These are phyloP conservation scores for Calonectria naviculata DNA, from an alignment of 2,329 filamentous ascomycete genomes.

Conservation along the genomic window DNA sequence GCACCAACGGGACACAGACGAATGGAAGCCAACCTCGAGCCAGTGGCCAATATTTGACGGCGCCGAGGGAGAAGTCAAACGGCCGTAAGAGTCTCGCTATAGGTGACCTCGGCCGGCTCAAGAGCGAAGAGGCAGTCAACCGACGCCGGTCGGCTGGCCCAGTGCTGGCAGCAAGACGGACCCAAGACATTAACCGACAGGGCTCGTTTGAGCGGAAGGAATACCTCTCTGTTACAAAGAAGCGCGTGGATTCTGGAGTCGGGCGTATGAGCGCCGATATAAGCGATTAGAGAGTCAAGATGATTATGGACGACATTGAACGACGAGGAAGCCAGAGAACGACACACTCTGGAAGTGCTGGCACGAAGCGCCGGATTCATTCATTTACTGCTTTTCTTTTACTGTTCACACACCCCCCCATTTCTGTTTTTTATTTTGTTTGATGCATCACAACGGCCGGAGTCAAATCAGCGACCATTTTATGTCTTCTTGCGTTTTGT, in stretches of 20 bases:
- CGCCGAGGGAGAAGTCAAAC: constrained; percentile 47
- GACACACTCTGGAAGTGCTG: constrained; percentile 22
- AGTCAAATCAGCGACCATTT: constrained; percentile 37
- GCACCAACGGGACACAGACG: constrained; percentile 24
- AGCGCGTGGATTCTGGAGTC: constrained; percentile 48
- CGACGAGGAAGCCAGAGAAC: constrained; percentile 15
- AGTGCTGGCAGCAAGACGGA: constrained; percentile 28
- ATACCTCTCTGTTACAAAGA: constrained; percentile 38
- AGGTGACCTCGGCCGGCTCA: constrained; percentile 41
- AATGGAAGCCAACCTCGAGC: constrained; percentile 50
- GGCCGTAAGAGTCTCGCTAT: constrained; percentile 45
- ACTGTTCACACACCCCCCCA: too few relatives aligned
- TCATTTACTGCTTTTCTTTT: neutral
- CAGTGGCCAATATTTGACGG: constrained; percentile 31
- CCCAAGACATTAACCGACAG: constrained; percentile 34
- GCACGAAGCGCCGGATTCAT: constrained; percentile 18
- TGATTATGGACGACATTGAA: constrained; percentile 12
- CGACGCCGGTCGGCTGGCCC: constrained; percentile 46
- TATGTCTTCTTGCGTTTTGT: constrained; percentile 7
- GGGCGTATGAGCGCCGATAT: constrained; percentile 45
- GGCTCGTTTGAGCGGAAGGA: constrained; percentile 30
- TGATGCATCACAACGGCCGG: constrained; percentile 30
- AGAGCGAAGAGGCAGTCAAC: constrained; percentile 36
- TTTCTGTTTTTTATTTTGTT: neutral
- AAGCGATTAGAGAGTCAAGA: constrained; percentile 26